A percentile compares a stretch with the other conserved stretches of the same genome.
Conservation (phyloP, 257 asterid species). For the Penstemon davidsonii region DNA sequence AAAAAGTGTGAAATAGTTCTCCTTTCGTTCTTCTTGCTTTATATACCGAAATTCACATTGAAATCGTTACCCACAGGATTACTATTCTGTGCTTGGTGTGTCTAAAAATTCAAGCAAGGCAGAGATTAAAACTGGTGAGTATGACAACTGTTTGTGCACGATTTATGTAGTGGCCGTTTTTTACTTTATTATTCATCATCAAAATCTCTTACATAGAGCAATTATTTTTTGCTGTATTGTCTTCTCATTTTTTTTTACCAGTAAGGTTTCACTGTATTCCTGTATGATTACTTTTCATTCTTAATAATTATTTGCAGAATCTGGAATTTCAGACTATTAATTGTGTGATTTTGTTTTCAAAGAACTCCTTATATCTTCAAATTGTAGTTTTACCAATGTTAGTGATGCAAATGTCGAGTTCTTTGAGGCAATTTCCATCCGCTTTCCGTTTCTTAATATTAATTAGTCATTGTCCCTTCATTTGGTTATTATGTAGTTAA, state of each 20-base stretch:
- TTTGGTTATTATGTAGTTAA: background rate
- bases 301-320: background rate
- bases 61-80: slow-evolving; percentile 61
- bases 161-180: too few relatives aligned
- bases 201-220: too few relatives aligned
- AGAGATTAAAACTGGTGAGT: slow-evolving; percentile 90
- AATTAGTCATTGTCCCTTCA: background rate
- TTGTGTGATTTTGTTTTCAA: background rate
- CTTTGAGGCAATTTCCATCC: background rate
- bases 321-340: background rate
- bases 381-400: background rate
- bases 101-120: slow-evolving; percentile 84
- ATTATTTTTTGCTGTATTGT: too few relatives aligned
- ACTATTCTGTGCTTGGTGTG: slow-evolving; percentile 87
- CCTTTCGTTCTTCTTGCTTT: slow-evolving; percentile 20
- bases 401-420: slow-evolving; percentile 12
- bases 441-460: background rate
- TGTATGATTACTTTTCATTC: background rate
- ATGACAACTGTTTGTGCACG: background rate
- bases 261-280: background rate
- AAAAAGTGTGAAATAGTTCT: background rate
- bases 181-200: too few relatives aligned
- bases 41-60: slow-evolving; percentile 2
- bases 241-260: background rate
- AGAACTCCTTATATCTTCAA: slow-evolving; percentile 5